Conservation (phyloP, 495 filamentous ascomycete genomes). For the Cetradonia linearis region DNA sequence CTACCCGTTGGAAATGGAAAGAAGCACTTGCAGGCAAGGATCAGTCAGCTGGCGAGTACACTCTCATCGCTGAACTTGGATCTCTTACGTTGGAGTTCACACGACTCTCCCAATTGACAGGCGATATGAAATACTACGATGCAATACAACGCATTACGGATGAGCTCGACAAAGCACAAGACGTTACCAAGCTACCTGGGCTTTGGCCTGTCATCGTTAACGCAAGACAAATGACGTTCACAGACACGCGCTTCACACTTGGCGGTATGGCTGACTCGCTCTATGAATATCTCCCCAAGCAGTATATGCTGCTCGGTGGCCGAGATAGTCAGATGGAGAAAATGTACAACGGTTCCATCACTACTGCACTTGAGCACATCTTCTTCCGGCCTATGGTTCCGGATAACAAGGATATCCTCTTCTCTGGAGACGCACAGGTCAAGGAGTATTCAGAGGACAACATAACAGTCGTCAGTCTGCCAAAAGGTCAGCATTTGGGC, state of each 20-base stretch:
- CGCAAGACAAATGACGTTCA: constrained; percentile 41
- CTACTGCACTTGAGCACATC: constrained; percentile 61
- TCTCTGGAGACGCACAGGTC: constrained; percentile 48
- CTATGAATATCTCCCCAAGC: constrained; percentile 94
- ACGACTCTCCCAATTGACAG: constrained; percentile 78
- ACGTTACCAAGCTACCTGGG: constrained; percentile 58
- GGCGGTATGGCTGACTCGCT: constrained; percentile 85
- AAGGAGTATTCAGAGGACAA: constrained; percentile 15
- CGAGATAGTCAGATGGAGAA: constrained; percentile 62
- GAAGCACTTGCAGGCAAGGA: constrained; percentile 26
- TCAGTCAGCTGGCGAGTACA: constrained; percentile 34
- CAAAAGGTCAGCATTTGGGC: constrained; percentile 43
- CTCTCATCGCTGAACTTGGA: constrained; percentile 70
- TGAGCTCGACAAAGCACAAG: constrained; percentile 64
- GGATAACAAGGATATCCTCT: constrained; percentile 63
- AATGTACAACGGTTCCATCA: constrained; percentile 66
- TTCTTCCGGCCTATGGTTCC: constrained; percentile 73
- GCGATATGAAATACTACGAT: constrained; percentile 81
- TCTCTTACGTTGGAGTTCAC: constrained; percentile 90
- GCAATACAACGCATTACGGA: constrained; percentile 82
- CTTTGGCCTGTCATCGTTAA: constrained; percentile 77
- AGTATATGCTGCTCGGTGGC: constrained; percentile 65
- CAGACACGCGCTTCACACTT: constrained; percentile 52
- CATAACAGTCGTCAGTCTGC: constrained; percentile 22
- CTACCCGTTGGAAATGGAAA: constrained; percentile 47